Evolutionary conservation across 371 early-diverging fungal species (phyloP), one percentile per base, ranked within the genome.

Genomic region (Vairimorpha necatrix): DNA sequence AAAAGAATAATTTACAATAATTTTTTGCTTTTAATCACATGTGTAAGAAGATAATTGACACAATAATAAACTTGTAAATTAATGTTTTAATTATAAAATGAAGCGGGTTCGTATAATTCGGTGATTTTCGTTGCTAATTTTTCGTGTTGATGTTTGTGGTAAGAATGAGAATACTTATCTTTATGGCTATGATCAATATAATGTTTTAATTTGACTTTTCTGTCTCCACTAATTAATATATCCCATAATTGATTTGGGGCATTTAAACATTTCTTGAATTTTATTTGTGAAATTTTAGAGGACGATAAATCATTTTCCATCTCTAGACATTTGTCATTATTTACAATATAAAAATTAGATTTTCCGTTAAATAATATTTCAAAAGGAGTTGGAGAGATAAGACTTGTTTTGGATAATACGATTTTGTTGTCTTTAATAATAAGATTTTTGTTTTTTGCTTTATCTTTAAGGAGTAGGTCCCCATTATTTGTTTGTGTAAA

Each of bases 311-410:
- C 13, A 3, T 3, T 4, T 4, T 26, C 28, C 7, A 32, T 32
- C 30, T 56, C 58, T 56, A 56, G 30, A 26, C 58, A 56, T 18
- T 26, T 56, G 30, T 56, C 30, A 56, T 56, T 28, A 28, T 56
- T 56, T 32, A 56, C 30, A 28, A 56, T 22, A 28, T 28, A 56
- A 56, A 56, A 56, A 16, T 28, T 4, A 28, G 58, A 56, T 22
- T 26, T 2, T 13, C 58, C 26, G 18, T 56, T 28, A 28, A 26
- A 56, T 28, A 56, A 24, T 9, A 56, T 22, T 9, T 18, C 30
- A 22, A 56, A 56, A 16, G 26, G 2, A 28, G 9, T 9, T 56
- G 22, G 9, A 56, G 18, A 26, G 13, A 2, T 1, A 26, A 28
- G 11, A 7, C 9, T 7, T 26, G 13, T 56, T 16, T 28, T 26